Conservation (phyloP, 768 basidiomycete genomes). For the Psilocybe azurescens region DNA sequence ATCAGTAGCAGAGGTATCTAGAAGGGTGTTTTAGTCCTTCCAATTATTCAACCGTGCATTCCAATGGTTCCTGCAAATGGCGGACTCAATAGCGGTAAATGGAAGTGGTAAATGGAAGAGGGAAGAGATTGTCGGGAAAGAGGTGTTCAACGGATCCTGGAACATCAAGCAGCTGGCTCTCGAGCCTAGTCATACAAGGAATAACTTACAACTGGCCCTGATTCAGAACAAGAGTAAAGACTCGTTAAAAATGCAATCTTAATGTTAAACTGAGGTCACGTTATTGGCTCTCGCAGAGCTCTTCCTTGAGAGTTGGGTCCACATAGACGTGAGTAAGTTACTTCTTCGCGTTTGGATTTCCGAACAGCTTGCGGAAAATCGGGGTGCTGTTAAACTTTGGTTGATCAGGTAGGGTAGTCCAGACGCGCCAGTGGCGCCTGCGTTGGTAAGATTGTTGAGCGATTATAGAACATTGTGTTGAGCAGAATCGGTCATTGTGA, state of each 20-base stretch:
- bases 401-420: background rate
- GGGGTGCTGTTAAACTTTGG: background rate
- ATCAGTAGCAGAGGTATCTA: background rate
- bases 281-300: background rate
- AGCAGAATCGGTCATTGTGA: background rate
- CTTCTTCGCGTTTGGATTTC: background rate
- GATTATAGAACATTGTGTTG: background rate
- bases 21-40: too few relatives aligned
- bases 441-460: background rate
- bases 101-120: background rate
- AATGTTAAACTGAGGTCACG: too few relatives aligned
- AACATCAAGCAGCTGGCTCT: background rate
- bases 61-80: background rate
- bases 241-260: too few relatives aligned
- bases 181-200: too few relatives aligned
- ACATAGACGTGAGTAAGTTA: background rate
- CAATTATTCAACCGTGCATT: background rate
- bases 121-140: background rate
- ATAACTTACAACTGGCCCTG: too few relatives aligned
- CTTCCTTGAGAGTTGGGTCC: background rate
- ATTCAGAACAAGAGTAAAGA: too few relatives aligned
- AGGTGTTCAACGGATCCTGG: background rate
- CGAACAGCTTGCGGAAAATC: background rate
- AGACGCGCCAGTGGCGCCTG: background rate
- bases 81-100: background rate